Evolutionary conservation across 371 early-diverging fungal species (phyloP), one percentile per base, ranked within the genome.

Genomic region (Lichtheimia hyalospora): DNA sequence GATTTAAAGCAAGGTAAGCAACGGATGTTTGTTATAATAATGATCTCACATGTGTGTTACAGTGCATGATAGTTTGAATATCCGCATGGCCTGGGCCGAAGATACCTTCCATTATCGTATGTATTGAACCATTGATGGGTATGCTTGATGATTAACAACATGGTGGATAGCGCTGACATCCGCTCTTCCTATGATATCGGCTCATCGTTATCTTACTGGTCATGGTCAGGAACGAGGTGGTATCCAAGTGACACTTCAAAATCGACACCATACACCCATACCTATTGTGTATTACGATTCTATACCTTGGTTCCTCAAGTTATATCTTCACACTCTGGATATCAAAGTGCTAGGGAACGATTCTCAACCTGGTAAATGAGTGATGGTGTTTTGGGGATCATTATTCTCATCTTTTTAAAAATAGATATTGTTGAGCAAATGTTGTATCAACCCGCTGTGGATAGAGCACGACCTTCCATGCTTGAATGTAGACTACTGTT

Each of bases 251-350:
- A 82, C 85, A 8, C 68, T 97, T 7, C 69, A 71, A 28, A 96
- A 95, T 65, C 76, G 79, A 42, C 71, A 85, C 50, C 65, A 66
- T 7, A 51, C 60, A 14, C 40, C 77, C 15, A 60, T 86, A 12
- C 69, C 73, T 2, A 77, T 92, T 6, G 71, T 79, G 16, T 92
- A 89, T 63, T 79, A 88, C 58, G 94, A 96, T 54, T 73, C 86
- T 1, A 72, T 95, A 6, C 98, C 97, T 1, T 98, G 97, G 97
- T 95, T 85, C 62, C 75, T 98, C 23, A 92, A 92, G 54, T 57
- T 95, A 12, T 96, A 94, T 75, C 66, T 92, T 13, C 96, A 97
- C 63, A 96, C 96, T 8, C 79, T 97, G 18, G 63, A 69, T 20
- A 73, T 91, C 1, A 58, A 82, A 8, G 64, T 84, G 5, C 56